These are phyloP conservation scores for Phytophthora litchii DNA, from an alignment of 352 stramenopile genomes.

Conservation along the genomic window DNA sequence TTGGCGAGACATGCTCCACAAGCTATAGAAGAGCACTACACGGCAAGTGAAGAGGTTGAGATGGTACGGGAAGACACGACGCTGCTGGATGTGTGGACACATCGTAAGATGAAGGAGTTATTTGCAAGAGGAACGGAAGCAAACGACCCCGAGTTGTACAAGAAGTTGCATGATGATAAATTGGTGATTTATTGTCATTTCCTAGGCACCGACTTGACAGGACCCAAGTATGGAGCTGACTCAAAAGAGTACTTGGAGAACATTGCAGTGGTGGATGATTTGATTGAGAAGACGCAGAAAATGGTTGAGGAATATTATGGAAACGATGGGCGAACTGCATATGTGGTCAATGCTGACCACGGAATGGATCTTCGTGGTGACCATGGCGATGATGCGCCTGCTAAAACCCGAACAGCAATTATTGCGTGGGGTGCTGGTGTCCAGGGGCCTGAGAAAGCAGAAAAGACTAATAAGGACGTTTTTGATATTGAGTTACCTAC, in stretches of 20 bases:
- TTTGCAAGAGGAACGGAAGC: constrained; percentile 39
- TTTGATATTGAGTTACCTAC: constrained; percentile 73
- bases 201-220: constrained; percentile 81
- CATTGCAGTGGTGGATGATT: constrained; percentile 79
- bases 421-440: constrained; percentile 82
- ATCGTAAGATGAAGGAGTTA: constrained; percentile 54
- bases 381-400: constrained; percentile 73
- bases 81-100: constrained; percentile 77
- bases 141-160: constrained; percentile 40
- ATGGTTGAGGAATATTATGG: constrained; percentile 72
- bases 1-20: constrained; percentile 72
- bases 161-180: constrained; percentile 50
- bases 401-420: constrained; percentile 79
- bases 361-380: constrained; percentile 83
- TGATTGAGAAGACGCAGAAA: constrained; percentile 64
- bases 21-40: constrained; percentile 71
- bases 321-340: constrained; percentile 69
- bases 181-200: constrained; percentile 85
- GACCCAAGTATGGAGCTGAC: constrained; percentile 71
- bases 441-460: constrained; percentile 26
- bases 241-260: constrained; percentile 79
- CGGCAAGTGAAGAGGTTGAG: constrained; percentile 63
- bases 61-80: constrained; percentile 74
- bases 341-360: constrained; percentile 82
- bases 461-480: not conserved